A percentile compares a stretch with the other conserved stretches of the same genome.
phyloP scores from a whole-genome alignment of 306 rosid species.

The Quercus gilva region DNA sequence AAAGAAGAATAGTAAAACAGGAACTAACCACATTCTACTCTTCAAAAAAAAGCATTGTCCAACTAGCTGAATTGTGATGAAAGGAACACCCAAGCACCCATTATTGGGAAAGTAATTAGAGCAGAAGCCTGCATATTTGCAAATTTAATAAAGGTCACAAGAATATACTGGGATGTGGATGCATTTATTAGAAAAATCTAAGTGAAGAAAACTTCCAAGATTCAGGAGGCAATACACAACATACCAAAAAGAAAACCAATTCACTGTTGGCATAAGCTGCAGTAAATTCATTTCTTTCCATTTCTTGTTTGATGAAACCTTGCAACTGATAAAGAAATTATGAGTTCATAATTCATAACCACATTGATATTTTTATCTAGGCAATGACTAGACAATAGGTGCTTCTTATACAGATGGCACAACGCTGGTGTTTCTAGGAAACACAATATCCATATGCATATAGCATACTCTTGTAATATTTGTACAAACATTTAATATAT shows the following conservation, averaged over 20 bases:
- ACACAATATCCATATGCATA: background rate
- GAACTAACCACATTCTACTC: background rate
- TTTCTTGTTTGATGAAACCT: constrained; percentile 53
- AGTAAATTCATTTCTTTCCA: constrained; percentile 64
- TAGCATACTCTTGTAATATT: background rate
- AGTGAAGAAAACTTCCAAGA: background rate
- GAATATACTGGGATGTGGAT: background rate
- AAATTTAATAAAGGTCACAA: constrained; percentile 22
- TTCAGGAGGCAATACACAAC: constrained; percentile 9
- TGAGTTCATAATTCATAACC: background rate
- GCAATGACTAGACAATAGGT: background rate
- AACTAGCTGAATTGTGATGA: constrained; percentile 41
- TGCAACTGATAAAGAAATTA: constrained; percentile 52
- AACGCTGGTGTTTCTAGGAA: background rate
- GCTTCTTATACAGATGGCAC: background rate
- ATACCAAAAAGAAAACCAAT: constrained; percentile 74
- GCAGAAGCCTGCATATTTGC: constrained; percentile 71
- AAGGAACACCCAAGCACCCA: constrained; percentile 74
- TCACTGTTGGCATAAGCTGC: constrained; percentile 62
- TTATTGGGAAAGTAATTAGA: constrained; percentile 61
- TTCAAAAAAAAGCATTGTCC: background rate
- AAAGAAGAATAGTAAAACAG: background rate
- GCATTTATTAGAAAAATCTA: background rate
- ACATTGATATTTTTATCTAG: background rate
- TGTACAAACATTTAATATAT: background rate